Percentiles rank a stretch among this genome's conserved stretches.
These are phyloP conservation scores for Metschnikowia noctiluminum DNA, from an alignment of 805 yeast species.

Conservation along the genomic window DNA sequence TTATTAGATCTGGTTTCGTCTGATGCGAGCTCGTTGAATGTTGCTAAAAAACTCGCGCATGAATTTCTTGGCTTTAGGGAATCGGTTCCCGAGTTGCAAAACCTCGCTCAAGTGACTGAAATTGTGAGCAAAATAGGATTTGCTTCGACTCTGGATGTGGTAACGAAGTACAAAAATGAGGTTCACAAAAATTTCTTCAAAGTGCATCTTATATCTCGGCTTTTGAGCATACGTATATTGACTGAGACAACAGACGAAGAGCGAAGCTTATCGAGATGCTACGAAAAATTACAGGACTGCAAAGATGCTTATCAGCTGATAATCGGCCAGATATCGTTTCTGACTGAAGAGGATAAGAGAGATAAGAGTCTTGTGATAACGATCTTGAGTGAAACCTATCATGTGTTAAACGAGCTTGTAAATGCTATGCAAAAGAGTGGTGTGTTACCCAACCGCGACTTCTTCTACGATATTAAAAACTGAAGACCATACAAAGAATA, in stretches of 20 bases:
- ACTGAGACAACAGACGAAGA: background rate
- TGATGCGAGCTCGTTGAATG: background rate
- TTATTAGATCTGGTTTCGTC: constrained; percentile 3
- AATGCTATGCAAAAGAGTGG: constrained; percentile 22
- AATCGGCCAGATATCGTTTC: constrained; percentile 19
- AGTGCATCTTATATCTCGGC: constrained; percentile 13
- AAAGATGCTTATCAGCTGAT: constrained; percentile 19
- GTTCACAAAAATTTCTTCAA: constrained; percentile 20
- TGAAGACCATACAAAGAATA: no score
- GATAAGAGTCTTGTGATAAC: constrained; percentile 23
- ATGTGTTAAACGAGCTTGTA: constrained; percentile 20
- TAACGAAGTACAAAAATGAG: constrained; percentile 1
- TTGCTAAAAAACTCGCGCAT: constrained; percentile 1
- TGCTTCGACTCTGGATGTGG: constrained; percentile 2
- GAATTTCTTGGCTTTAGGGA: constrained; percentile 1
- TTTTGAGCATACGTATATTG: background rate
- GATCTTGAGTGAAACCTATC: constrained; percentile 24
- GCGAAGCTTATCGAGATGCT: constrained; percentile 9
- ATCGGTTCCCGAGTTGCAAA: background rate
- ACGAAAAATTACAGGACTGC: constrained; percentile 12
- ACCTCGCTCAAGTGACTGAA: background rate
- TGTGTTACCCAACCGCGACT: constrained; percentile 20
- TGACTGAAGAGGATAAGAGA: constrained; percentile 6
- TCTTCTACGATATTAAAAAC: constrained; percentile 18
- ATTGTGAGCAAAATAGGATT: background rate